Evolutionary conservation across 345 rosid species (phyloP).

Genomic region (Camelina laxa): DNA sequence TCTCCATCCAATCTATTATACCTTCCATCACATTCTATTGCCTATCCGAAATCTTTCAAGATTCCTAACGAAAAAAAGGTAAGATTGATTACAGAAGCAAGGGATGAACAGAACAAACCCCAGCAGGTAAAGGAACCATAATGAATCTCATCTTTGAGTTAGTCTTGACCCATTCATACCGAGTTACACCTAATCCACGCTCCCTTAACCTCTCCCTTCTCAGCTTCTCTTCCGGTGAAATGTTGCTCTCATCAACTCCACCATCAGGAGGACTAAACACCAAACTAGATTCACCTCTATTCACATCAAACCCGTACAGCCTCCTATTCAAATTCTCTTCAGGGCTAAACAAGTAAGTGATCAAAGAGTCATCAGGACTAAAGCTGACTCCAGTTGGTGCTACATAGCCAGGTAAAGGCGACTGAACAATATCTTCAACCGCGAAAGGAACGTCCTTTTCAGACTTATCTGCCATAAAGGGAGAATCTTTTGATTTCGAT

Average conservation of each 20-base stretch:
- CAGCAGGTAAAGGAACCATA: conserved; percentile 90
- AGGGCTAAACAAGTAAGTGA: conserved; percentile 77
- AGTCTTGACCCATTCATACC: conserved; percentile 91
- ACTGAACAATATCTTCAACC: conserved; percentile 81
- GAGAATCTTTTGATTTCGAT: too few species aligned
- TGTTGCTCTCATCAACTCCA: conserved; percentile 89
- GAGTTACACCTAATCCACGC: conserved; percentile 92
- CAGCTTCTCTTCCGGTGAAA: conserved; percentile 84
- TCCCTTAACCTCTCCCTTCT: conserved; percentile 93
- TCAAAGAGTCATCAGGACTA: conserved; percentile 78
- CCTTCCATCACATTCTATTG: conserved; percentile 7
- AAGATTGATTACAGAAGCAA: background rate
- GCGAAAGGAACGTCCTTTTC: conserved; percentile 58
- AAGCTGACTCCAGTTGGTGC: conserved; percentile 79
- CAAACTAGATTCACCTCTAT: conserved; percentile 62
- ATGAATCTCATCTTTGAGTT: conserved; percentile 66
- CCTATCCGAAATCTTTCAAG: background rate
- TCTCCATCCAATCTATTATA: background rate
- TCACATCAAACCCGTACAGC: conserved; percentile 69
- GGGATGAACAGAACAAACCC: conserved; percentile 61
- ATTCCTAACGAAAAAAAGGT: background rate
- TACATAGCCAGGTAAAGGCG: conserved; percentile 89
- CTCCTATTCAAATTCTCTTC: conserved; percentile 72
- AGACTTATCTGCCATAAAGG: conserved; percentile 33
- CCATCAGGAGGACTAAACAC: conserved; percentile 85